These are phyloP conservation scores for Sporothrix humicola DNA, from an alignment of 2,329 filamentous ascomycete species.

Conservation along the genomic window DNA sequence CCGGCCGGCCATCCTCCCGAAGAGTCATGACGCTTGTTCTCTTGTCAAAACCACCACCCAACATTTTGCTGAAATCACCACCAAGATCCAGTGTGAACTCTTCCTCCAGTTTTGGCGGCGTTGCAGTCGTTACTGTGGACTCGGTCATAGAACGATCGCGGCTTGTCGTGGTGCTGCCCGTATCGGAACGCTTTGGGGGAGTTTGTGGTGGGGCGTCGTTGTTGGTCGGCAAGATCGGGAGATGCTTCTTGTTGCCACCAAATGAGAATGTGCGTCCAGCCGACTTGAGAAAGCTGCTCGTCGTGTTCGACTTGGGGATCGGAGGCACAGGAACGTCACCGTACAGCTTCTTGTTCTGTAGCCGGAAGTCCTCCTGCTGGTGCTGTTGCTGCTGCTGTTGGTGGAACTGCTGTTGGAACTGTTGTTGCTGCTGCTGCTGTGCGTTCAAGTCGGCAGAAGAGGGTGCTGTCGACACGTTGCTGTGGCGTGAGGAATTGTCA, in stretches of 20 bases:
- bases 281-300: constrained; percentile 59
- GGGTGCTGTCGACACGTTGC: constrained; percentile 65
- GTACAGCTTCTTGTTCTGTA: constrained; percentile 48
- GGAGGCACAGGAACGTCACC: constrained; percentile 50
- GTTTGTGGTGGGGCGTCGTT: constrained; percentile 43
- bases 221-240: constrained; percentile 48
- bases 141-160: constrained; percentile 58
- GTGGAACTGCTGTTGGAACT: constrained; percentile 26
- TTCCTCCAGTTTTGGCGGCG: constrained; percentile 55
- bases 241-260: constrained; percentile 59
- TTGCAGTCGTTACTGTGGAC: constrained; percentile 61
- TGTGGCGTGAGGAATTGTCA: constrained; percentile 66
- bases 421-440: constrained; percentile 38
- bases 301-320: constrained; percentile 54
- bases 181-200: constrained; percentile 41
- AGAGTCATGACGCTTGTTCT: constrained; percentile 57
- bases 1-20: constrained; percentile 47
- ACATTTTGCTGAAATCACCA: constrained; percentile 63
- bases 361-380: constrained; percentile 49
- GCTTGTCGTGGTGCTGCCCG: constrained; percentile 43
- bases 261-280: constrained; percentile 66
- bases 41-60: constrained; percentile 62
- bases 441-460: constrained; percentile 58
- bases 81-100: constrained; percentile 60
- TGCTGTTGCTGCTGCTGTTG: constrained; percentile 28